phyloP scores from a whole-genome alignment of 2,329 filamentous ascomycete species.

The Ascochyta clinopodiicola region DNA sequence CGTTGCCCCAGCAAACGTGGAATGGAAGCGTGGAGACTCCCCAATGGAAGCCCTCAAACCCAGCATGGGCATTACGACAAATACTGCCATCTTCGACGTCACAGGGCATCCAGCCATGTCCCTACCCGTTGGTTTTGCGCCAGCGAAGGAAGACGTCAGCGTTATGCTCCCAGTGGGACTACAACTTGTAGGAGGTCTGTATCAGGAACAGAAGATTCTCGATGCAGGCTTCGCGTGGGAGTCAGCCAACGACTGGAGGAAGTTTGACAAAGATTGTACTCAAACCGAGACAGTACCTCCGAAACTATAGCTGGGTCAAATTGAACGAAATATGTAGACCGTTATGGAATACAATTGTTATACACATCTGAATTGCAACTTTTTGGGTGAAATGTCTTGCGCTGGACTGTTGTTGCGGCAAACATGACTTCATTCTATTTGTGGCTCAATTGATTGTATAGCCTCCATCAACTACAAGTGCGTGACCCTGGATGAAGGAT shows the following conservation, averaged over 20 bases:
- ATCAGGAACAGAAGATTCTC: constrained; percentile 46
- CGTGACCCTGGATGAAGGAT: constrained; percentile 60
- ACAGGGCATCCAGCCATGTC: constrained; percentile 43
- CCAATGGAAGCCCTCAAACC: constrained; percentile 37
- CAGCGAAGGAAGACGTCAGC: constrained; percentile 26
- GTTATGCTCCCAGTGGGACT: constrained; percentile 48
- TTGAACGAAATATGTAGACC: background rate
- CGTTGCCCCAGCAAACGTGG: constrained; percentile 28
- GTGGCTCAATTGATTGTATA: constrained; percentile 36
- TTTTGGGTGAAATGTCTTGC: too few species aligned
- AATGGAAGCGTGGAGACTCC: constrained; percentile 22
- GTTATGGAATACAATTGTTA: too few species aligned
- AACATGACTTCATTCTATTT: background rate
- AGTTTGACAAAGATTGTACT: background rate
- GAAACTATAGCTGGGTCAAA: background rate
- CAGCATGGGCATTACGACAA: constrained; percentile 40
- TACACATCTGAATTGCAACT: too few species aligned
- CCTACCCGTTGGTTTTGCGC: constrained; percentile 48
- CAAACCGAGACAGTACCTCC: background rate
- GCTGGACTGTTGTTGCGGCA: background rate
- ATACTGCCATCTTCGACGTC: constrained; percentile 39
- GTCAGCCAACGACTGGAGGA: constrained; percentile 35
- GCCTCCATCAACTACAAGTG: constrained; percentile 56
- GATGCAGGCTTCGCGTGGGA: constrained; percentile 40
- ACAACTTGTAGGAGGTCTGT: constrained; percentile 49